These are phyloP conservation scores for Quercus suber DNA, from an alignment of 306 rosid genomes.

Conservation along the genomic window DNA sequence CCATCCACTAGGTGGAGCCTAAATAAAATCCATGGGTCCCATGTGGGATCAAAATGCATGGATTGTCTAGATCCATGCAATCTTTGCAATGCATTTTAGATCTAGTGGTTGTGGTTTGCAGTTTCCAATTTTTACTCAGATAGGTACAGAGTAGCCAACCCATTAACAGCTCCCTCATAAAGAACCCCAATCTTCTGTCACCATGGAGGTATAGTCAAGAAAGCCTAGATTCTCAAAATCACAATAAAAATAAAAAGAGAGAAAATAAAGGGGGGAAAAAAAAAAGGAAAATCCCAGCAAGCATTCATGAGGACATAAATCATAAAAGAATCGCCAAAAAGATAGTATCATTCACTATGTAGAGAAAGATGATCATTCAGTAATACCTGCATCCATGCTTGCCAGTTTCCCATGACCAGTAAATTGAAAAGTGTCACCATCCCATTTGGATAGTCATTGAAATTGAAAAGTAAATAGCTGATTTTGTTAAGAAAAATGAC, in stretches of 20 bases:
- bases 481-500: slow-evolving; percentile 60
- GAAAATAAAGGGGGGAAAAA: not conserved
- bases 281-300: not conserved
- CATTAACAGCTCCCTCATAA: not conserved
- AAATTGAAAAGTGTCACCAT: slow-evolving; percentile 99
- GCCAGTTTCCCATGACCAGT: slow-evolving; percentile 85
- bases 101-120: not conserved
- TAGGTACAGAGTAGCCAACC: not conserved
- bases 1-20: not conserved
- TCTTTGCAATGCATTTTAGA: not conserved
- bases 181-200: not conserved
- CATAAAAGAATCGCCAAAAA: not conserved
- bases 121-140: not conserved
- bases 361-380: slow-evolving; percentile 10
- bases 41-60: not conserved
- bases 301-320: not conserved
- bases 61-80: not conserved
- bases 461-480: slow-evolving; percentile 89
- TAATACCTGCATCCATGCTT: slow-evolving; percentile 73
- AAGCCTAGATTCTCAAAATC: not conserved
- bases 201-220: not conserved
- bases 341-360: slow-evolving; percentile 11
- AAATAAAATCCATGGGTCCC: not conserved
- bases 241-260: not conserved
- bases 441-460: slow-evolving; percentile 94